A percentile compares a stretch with the other conserved stretches of the same genome.
Conservation (phyloP, 495 filamentous ascomycete species). For the Hyphodiscus hymeniophilus region DNA sequence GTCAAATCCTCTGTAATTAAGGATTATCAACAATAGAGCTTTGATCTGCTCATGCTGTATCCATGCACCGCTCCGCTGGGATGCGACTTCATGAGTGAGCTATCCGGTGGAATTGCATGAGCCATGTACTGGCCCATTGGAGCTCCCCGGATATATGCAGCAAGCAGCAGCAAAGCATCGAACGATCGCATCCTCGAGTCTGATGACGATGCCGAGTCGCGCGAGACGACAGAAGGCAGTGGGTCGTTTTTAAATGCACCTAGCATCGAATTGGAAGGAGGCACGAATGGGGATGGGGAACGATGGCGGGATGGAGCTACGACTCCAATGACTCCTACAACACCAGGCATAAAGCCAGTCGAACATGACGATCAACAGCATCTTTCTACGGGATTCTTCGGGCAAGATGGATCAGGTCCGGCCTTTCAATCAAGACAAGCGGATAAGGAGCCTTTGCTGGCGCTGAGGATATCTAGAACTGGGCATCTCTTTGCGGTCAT, state of each 20-base stretch:
- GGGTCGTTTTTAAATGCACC: conserved; percentile 25
- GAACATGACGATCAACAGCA: conserved; percentile 36
- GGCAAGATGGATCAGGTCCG: conserved; percentile 13
- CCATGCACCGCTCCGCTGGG: conserved; percentile 17
- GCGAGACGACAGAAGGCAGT: conserved; percentile 27
- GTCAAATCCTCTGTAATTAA: no score
- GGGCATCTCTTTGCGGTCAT: conserved; percentile 87
- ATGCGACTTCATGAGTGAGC: conserved; percentile 24
- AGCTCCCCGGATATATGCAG: conserved; percentile 81
- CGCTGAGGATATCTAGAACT: conserved; percentile 67
- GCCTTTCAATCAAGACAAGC: conserved; percentile 4
- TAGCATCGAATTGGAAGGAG: conserved; percentile 8
- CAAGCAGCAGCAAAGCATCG: conserved; percentile 47
- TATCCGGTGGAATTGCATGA: conserved; percentile 23
- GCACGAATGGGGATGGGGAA: conserved; percentile 7
- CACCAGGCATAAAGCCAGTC: conserved; percentile 43
- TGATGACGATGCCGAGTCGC: conserved; percentile 32
- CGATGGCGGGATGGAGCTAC: conserved; percentile 8
- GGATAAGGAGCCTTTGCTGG: conserved; percentile 54
- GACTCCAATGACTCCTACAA: conserved; percentile 39
- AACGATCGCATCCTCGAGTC: conserved; percentile 28
- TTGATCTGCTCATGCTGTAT: not conserved
- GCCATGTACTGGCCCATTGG: conserved; percentile 98
- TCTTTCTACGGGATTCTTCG: conserved; percentile 9
- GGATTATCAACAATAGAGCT: no score